A percentile compares a stretch with the other conserved stretches of the same genome.
Evolutionary conservation across 306 rosid species (phyloP).

Genomic region (Abrus pulchellus): DNA sequence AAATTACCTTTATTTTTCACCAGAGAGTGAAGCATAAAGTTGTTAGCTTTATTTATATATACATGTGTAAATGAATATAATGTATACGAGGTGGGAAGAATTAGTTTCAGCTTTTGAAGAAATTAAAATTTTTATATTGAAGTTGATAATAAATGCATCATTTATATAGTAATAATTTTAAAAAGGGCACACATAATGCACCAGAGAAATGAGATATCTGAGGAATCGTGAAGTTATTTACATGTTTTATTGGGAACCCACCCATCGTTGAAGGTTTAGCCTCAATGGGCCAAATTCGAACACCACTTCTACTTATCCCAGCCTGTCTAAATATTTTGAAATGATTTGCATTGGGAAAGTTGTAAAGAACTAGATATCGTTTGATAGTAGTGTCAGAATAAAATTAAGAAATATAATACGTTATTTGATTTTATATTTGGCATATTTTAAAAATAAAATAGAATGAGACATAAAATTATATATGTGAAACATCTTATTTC

Average conservation of each 20-base stretch:
- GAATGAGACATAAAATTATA: too few species aligned
- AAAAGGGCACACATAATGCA: background rate
- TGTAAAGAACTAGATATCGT: background rate
- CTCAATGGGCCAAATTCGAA: constrained; percentile 37
- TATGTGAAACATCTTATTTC: background rate
- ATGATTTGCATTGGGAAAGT: constrained; percentile 15
- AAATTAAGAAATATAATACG: background rate
- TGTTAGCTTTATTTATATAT: constrained; percentile 12
- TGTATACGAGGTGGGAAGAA: background rate
- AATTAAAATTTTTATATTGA: background rate
- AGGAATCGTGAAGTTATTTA: constrained; percentile 12
- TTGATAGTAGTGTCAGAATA: background rate
- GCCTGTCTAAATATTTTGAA: background rate
- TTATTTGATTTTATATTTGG: background rate
- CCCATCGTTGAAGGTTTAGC: constrained; percentile 14
- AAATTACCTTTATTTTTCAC: constrained; percentile 30
- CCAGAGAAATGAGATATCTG: background rate
- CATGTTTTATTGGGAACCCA: constrained; percentile 31
- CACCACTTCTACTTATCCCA: constrained; percentile 32
- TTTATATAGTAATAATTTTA: background rate
- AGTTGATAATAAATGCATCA: background rate
- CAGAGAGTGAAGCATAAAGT: constrained; percentile 36
- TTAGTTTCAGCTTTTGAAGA: background rate
- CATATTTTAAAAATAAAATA: background rate
- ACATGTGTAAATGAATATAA: background rate